Base-by-base conservation (phyloP, 2,329 filamentous ascomycete species). In the Colletotrichum sp. region DNA sequence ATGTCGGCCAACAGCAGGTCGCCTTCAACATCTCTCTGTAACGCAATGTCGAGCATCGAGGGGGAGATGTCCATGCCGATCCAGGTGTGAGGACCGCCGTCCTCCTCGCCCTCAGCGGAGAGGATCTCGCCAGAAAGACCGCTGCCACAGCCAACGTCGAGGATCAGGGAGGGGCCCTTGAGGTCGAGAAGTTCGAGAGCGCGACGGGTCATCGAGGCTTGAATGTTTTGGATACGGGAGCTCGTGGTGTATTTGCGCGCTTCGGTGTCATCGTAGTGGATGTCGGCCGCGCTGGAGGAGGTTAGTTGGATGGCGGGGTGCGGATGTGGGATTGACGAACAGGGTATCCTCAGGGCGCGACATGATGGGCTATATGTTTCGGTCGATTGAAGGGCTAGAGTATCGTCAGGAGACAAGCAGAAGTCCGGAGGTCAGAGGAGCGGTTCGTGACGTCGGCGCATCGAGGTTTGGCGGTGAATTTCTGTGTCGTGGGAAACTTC, bases 221-320 rank as follows among this genome's bases (percentile, higher is more conserved):
- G 97, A 81, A 99, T 98, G 80, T 95, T 96, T 82, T 97, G 95
- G 83, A 99, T 99, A 78, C 97, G 95, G 6, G 96, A 98, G 78
- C 93, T 96, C 6, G 96, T 98, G 10, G 97, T 99, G 89, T 99
- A 99, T 89, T 99, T 99, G 84, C 95, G 94, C 36, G 97, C 96
- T 89, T 98, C 96, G 85, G 90, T 90, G 87, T 99, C 96, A 89
- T 98, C 94, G 90, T 99, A 99, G 89, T 98, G 98, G 83, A 99
- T 94, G 87, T 99, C 97, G 79, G 97, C 96, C 67, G 96, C 95
- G 83, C 95, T 98, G 84, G 72, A 39, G 16, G 12, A 44, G 59
- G 69, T 78, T 36, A 78, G 72, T 24, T 7, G 18, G 10, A 59
- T 60, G 75, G 75, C 55, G 75, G 75, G 75, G 75, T 71, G 28